Evolutionary conservation across 306 rosid genomes (phyloP), one percentile per base, ranked within the genome.

Genomic region (Cucumis cinereus): DNA sequence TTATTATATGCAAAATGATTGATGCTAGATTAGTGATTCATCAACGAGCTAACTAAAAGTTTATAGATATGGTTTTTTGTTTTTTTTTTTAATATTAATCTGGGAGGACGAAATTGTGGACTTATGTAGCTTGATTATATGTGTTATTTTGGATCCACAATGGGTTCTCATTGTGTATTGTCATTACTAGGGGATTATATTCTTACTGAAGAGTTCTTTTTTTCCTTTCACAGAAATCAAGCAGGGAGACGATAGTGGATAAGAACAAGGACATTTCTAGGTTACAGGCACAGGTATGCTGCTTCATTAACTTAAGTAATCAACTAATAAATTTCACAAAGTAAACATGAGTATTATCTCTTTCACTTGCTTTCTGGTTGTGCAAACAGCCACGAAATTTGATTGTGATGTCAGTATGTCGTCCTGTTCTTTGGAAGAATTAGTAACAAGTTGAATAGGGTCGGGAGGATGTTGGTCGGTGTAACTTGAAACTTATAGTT

Each of bases 201-300:
- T 70, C 24, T 49, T 20, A 55, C 22, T 14, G 64, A 19, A 43
- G 54, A 36, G 14, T 16, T 16, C 73, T 80, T 62, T 53, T 80
- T 81, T 74, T 2, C 47, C 74, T 78, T 81, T 61, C 85, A 64
- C 91, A 93, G 98, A 85, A 88, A 47, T 80, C 79, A 3, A 68
- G 78, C 53, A 77, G 84, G 82, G 96, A 87, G 74, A 83, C 73
- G 15, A 77, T 85, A 63, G 82, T 77, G 19, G 79, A 71, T 77
- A 84, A 88, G 86, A 83, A 81, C 72, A 86, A 83, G 77, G 80
- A 81, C 75, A 66, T 81, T 56, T 57, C 81, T 36, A 73, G 80
- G 86, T 83, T 91, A 82, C 87, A 55, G 52, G 80, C 60, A 28
- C 96, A 87, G 93, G 98, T 93, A 89, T 73, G 82, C 79, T 79